These are phyloP conservation scores for Amanita jacksonii DNA, from an alignment of 768 basidiomycete species.

Conservation along the genomic window DNA sequence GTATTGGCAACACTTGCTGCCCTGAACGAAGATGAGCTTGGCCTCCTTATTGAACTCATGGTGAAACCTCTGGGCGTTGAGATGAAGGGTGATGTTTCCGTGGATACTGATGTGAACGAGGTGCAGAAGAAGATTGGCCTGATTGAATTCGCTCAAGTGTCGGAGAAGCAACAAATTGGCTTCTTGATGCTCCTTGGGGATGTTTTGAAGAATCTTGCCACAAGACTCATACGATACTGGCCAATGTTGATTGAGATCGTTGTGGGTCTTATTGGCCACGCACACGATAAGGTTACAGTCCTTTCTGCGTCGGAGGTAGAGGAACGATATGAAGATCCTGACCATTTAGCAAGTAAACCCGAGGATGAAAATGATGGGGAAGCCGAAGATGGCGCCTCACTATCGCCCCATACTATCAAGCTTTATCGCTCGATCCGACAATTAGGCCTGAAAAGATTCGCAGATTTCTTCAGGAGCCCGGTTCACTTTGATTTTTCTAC, in stretches of 20 bases:
- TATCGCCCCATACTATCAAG: slow-evolving; percentile 20
- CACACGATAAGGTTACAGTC: slow-evolving; percentile 48
- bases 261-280: slow-evolving; percentile 52
- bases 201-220: slow-evolving; percentile 73
- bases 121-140: slow-evolving; percentile 8
- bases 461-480: slow-evolving; percentile 78
- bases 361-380: slow-evolving; percentile 22
- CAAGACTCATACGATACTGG: slow-evolving; percentile 63
- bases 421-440: slow-evolving; percentile 63
- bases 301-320: slow-evolving; percentile 12
- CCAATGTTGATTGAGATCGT: slow-evolving; percentile 62
- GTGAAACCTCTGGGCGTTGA: slow-evolving; percentile 50
- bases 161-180: slow-evolving; percentile 67
- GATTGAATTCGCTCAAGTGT: slow-evolving; percentile 17
- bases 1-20: slow-evolving; percentile 62
- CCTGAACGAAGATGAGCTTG: slow-evolving; percentile 66
- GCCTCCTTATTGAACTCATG: slow-evolving; percentile 81
- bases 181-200: slow-evolving; percentile 81
- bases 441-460: slow-evolving; percentile 74
- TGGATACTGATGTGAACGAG: slow-evolving; percentile 8
- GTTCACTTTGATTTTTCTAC: slow-evolving; percentile 66
- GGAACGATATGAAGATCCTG: slow-evolving; percentile 23
- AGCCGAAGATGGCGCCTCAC: slow-evolving; percentile 24
- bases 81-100: neutral
- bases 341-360: slow-evolving; percentile 16